These are phyloP conservation scores for Alternaria solani DNA, from an alignment of 2,329 filamentous ascomycete genomes.

Conservation along the genomic window DNA sequence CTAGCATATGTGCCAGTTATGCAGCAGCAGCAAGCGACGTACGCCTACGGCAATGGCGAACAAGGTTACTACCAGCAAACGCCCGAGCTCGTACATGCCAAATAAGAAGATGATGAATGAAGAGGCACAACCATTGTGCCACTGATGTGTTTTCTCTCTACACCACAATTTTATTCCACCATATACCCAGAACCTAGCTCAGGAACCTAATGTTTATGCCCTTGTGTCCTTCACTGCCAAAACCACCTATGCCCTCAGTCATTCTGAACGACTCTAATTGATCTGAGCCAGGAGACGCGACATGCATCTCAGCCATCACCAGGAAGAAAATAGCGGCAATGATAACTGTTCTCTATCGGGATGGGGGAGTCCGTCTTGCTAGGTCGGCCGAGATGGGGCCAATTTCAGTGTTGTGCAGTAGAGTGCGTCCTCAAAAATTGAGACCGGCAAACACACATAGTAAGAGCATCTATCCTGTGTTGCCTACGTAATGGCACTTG, in stretches of 20 bases:
- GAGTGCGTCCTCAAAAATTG: too few species aligned
- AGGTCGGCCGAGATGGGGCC: too few species aligned
- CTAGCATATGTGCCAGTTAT: slow-evolving; percentile 6
- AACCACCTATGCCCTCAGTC: not conserved
- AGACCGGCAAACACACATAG: too few species aligned
- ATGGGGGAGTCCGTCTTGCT: too few species aligned
- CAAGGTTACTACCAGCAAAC: slow-evolving; percentile 28
- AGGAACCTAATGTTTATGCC: not conserved
- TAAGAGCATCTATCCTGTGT: too few species aligned
- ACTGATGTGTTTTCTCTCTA: not conserved
- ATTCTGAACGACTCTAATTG: not conserved
- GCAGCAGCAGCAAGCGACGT: slow-evolving; percentile 17
- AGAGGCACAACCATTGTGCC: not conserved
- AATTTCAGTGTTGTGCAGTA: too few species aligned
- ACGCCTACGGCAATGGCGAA: slow-evolving; percentile 19
- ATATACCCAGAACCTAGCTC: not conserved
- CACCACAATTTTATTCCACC: not conserved
- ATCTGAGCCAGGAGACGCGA: not conserved
- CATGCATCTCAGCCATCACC: not conserved
- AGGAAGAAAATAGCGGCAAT: not conserved
- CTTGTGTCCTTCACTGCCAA: not conserved
- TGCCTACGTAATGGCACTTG: too few species aligned
- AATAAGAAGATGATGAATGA: not conserved
- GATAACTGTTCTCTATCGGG: too few species aligned
- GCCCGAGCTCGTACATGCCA: slow-evolving; percentile 10